Base-by-base conservation (phyloP, 306 rosid species). In the Vachellia pachyceras region DNA sequence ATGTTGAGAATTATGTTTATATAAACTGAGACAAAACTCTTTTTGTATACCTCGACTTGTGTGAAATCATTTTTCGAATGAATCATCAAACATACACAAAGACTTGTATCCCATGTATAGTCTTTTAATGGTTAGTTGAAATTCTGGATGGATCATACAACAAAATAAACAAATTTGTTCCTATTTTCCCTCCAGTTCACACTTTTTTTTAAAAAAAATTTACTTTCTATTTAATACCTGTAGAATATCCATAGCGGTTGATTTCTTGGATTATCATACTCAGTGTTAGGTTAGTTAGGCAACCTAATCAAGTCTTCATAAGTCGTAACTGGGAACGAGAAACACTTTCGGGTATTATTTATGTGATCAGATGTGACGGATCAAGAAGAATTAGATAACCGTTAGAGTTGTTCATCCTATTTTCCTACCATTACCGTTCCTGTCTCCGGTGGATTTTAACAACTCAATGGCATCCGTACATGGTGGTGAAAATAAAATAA, bases 331-430 rank as follows among this genome's bases (percentile, higher is more conserved):
- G 18, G 74, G 6, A 42, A 69, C 22, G 14, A 22, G 73, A 69
- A 39, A 12, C 37, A 41, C 39, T 41, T 42, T 41, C 3, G 37
- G 55, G 11, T 22, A 69, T 23, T 13, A 69, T 9, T 44, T 13
- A 23, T 10, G 2, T 42, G 55, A 29, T 29, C 33, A 29, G 33
- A 44, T 69, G 37, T 42, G 52, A 42, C 11, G 0, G 55, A 41
- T 41, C 72, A 66, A 20, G 22, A 39, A 0, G 11, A 44, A 25
- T 69, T 22, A 42, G 74, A 69, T 10, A 42, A 69, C 74, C 54
- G 55, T 42, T 42, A 20, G 74, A 69, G 74, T 69, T 42, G 74
- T 69, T 69, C 74, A 69, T 42, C 74, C 55, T 69, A 22, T 69
- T 11, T 69, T 69, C 74, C 74, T 22, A 44, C 74, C 74, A 44